Evolutionary conservation across 768 basidiomycete genomes (phyloP).

Genomic region (Calocera cornea): DNA sequence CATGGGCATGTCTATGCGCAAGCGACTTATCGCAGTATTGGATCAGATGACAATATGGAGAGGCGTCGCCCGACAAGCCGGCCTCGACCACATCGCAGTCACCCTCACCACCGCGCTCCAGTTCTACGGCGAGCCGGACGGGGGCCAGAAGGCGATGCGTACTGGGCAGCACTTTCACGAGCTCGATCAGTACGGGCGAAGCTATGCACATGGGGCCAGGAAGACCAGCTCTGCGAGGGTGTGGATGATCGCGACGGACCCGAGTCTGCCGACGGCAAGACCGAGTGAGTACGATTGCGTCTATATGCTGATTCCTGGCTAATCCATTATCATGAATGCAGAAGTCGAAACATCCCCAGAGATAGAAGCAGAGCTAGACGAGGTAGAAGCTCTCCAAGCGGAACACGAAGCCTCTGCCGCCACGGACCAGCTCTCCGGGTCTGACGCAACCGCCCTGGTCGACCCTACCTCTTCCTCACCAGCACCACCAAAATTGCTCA

Average conservation of each 20-base stretch:
- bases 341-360: not conserved
- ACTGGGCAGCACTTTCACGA: constrained; percentile 37
- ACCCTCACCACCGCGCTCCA: no score
- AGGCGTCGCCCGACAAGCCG: constrained; percentile 47
- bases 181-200: constrained; percentile 65
- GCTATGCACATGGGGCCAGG: constrained; percentile 72
- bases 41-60: constrained; percentile 51
- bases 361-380: not conserved
- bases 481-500: constrained; percentile 23
- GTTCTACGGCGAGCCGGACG: no score
- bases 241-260: constrained; percentile 56
- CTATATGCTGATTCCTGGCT: no score
- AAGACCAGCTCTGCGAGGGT: constrained; percentile 85
- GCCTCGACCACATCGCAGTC: constrained; percentile 19
- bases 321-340: no score
- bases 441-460: no score
- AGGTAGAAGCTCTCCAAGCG: constrained; percentile 7
- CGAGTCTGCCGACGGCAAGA: constrained; percentile 8
- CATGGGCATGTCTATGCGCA: constrained; percentile 59
- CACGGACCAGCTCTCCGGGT: no score
- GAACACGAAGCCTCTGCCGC: constrained; percentile 9
- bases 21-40: constrained; percentile 46
- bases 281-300: not conserved
- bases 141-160: constrained; percentile 32
- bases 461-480: constrained; percentile 22